Base-by-base conservation (phyloP, 2,329 filamentous ascomycete genomes). In the Sclerotinia nivalis region DNA sequence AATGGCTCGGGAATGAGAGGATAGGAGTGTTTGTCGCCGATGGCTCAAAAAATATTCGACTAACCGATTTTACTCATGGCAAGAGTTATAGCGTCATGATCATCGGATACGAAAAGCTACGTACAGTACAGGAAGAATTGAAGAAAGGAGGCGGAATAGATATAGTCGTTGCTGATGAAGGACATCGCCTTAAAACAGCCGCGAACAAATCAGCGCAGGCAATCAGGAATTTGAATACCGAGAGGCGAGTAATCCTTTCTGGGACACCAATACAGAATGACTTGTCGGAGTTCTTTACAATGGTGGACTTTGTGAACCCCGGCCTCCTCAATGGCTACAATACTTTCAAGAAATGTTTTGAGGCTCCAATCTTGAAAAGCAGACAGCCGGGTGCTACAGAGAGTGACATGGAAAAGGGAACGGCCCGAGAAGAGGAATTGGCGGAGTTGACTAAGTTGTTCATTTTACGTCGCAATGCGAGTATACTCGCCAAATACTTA, bases 181-280 rank as follows among this genome's bases (percentile, higher is more conserved):
- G 96, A 0, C 96, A 99, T 79, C 91, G 96, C 0, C 90, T 99
- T 84, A 99, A 99, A 83, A 99, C 98, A 72, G 91, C 97, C 73
- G 93, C 97, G 66, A 96, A 95, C 55, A 92, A 93, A 72, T 85
- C 98, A 0, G 97, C 97, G 71, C 91, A 93, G 66, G 93, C 95
- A 0, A 98, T 97, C 52, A 87, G 94, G 65, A 84, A 97, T 0
- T 85, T 99, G 1, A 97, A 98, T 49, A 98, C 96, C 0, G 66
- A 72, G 4, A 74, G 73, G 58, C 66, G 76, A 69, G 72, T 79
- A 64, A 76, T 79, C 47, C 66, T 79, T n/a, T 78, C 77, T n/a
- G 96, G 96, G 13, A 99, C 96, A 0, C 96, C 96, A 0, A 83
- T 99, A 0, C 96, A 99, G 73, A 99, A 99, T 80, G 98, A 98